A percentile compares a stretch with the other conserved stretches of the same genome.
phyloP scores from a whole-genome alignment of 1,139 yeast species.

The Magnusiomyces fungicola region DNA sequence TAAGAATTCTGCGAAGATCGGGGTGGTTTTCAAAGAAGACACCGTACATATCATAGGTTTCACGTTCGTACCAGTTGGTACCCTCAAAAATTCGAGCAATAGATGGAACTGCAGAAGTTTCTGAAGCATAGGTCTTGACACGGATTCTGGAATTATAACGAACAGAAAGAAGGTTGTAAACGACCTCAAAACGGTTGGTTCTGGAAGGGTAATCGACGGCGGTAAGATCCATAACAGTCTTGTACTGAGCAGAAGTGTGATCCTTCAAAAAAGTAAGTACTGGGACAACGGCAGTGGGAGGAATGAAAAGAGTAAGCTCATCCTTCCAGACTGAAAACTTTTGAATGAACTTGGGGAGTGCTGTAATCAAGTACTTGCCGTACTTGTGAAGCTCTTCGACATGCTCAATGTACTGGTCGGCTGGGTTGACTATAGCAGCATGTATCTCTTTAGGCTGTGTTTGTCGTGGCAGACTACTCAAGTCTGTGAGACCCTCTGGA shows the following conservation, averaged over 20 bases:
- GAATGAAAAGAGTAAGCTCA: conserved; percentile 68
- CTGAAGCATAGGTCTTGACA: conserved; percentile 84
- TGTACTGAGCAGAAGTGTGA: conserved; percentile 78
- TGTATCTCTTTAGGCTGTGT: conserved; percentile 34
- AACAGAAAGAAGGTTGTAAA: conserved; percentile 71
- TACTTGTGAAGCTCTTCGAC: conserved; percentile 73
- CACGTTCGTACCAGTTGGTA: conserved; percentile 88
- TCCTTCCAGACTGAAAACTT: conserved; percentile 88
- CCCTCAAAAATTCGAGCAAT: conserved; percentile 65
- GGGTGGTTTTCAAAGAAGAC: conserved; percentile 86
- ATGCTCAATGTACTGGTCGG: conserved; percentile 64
- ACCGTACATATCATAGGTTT: conserved; percentile 80
- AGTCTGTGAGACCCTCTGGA: conserved; percentile 31
- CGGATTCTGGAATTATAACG: conserved; percentile 84
- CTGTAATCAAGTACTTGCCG: conserved; percentile 71
- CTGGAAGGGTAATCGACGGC: conserved; percentile 85
- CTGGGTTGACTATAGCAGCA: conserved; percentile 67
- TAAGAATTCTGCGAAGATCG: conserved; percentile 81
- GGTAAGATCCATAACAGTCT: conserved; percentile 71
- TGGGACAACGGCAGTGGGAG: conserved; percentile 70
- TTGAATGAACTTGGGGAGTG: conserved; percentile 76
- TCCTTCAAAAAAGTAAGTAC: conserved; percentile 62
- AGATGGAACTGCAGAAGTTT: conserved; percentile 75
- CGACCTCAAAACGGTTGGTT: conserved; percentile 79
- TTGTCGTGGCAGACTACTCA: conserved; percentile 30